phyloP scores from a whole-genome alignment of 2,329 filamentous ascomycete genomes.

The Endoconidiophora laricicola region DNA sequence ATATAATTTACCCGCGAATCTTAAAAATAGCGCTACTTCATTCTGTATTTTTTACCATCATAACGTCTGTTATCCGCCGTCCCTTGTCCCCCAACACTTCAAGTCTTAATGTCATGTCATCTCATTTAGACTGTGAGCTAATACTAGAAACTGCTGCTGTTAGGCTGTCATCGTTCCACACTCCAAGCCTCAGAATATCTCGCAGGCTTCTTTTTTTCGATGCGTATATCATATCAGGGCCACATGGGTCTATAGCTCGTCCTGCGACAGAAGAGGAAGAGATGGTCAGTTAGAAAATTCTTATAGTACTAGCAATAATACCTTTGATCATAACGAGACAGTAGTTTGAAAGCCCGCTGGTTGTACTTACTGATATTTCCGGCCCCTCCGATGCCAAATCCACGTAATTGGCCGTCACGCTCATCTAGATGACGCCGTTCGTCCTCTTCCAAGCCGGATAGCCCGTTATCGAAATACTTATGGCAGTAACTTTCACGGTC shows the following conservation, averaged over 20 bases:
- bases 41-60: neutral
- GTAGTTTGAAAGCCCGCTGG: too few species aligned
- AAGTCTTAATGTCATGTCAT: too few species aligned
- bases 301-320: neutral
- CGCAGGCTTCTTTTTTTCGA: constrained; percentile 6
- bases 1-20: too few species aligned
- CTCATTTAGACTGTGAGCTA: neutral
- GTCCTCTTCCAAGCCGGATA: constrained; percentile 11
- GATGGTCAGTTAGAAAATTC: too few species aligned
- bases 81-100: too few species aligned
- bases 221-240: neutral
- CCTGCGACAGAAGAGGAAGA: constrained; percentile 8
- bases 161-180: constrained; percentile 4
- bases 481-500: too few species aligned
- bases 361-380: constrained; percentile 23
- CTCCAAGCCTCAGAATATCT: constrained; percentile 5
- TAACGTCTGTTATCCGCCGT: neutral
- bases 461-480: too few species aligned
- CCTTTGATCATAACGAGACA: neutral
- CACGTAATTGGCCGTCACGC: constrained; percentile 20
- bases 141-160: neutral
- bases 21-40: neutral
- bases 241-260: constrained; percentile 17
- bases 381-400: constrained; percentile 25
- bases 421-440: neutral